Evolutionary conservation across 192 early-diverging fungal species (phyloP), one percentile per base, ranked within the genome.

Genomic region (Podila clonocystis): DNA sequence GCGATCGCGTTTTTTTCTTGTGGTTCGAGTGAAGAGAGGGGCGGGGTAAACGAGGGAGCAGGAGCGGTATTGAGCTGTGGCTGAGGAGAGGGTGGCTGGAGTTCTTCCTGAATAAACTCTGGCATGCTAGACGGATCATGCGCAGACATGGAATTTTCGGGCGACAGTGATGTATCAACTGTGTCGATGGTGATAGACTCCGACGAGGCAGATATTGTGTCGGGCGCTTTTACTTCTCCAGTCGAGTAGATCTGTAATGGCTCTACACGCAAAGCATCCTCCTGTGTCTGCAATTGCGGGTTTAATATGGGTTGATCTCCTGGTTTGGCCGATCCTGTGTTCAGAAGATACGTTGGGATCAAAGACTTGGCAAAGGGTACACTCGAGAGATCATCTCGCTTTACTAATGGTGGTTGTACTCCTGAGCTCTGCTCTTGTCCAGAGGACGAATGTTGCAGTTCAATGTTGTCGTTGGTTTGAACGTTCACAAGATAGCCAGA

Each of bases 281-380:
- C n/a, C n/a, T 9, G n/a, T 22, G 17, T 55, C 24, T 55, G 22
- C 52, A 55, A 22, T 3, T 55, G 52, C n/a, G 52, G 22, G n/a
- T 3, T 17, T 24, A 26, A 2, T 2, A 55, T 24, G 52, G 52
- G 24, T 22, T 45, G 41, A 45, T 3, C 52, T 26, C 52, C 52
- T 24, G 50, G 50, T n/a, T n/a, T 55, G 2, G 22, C 9, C n/a
- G 24, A 24, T 55, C 22, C 52, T 55, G 52, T 55, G 33, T 67
- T 52, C 31, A 57, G 31, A 7, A 67, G 33, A 34, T 67, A 50
- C 2, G 52, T 67, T 57, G 65, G 65, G 1, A 67, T 20, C 28
- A 67, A 50, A 15, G 52, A 55, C 31, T 67, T 67, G 55, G 52
- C 50, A 1, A 67, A 29, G 13, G 65, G 65, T 0, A 29, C 11